A percentile compares a stretch with the other conserved stretches of the same genome.
phyloP scores from a whole-genome alignment of 306 rosid species.

The Ammopiptanthus mongolicus region DNA sequence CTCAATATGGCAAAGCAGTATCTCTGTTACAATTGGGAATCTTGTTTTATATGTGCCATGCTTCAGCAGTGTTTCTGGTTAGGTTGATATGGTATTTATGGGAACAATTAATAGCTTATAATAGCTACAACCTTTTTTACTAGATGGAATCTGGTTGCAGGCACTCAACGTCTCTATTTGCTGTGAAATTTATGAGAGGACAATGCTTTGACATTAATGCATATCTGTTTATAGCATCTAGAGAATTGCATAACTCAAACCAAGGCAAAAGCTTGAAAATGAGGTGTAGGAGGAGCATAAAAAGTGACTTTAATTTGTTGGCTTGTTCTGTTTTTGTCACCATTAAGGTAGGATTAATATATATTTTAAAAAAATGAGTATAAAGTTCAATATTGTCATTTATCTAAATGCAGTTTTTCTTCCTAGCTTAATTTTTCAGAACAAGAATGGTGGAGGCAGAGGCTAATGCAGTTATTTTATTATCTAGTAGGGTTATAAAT shows the following conservation, averaged over 20 bases:
- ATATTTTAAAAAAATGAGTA: background rate
- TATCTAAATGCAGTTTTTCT: background rate
- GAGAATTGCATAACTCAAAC: background rate
- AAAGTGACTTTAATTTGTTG: background rate
- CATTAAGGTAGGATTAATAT: background rate
- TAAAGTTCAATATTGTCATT: background rate
- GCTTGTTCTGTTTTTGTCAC: background rate
- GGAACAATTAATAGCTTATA: slow-evolving; percentile 29
- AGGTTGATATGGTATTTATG: slow-evolving; percentile 46
- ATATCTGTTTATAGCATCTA: slow-evolving; percentile 13
- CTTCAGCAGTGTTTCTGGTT: slow-evolving; percentile 17
- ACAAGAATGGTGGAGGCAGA: background rate
- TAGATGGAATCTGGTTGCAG: slow-evolving; percentile 28
- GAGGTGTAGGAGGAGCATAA: background rate
- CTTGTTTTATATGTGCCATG: slow-evolving; percentile 33
- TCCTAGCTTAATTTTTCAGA: too few relatives aligned
- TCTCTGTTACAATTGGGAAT: slow-evolving; percentile 32
- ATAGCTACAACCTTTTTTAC: slow-evolving; percentile 10
- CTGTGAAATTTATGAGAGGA: slow-evolving; percentile 25
- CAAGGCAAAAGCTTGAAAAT: background rate
- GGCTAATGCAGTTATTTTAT: background rate
- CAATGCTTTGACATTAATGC: slow-evolving; percentile 1
- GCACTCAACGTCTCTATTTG: slow-evolving; percentile 22
- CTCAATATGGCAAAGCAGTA: slow-evolving; percentile 39
- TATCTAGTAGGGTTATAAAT: too few relatives aligned